A percentile compares a stretch with the other conserved stretches of the same genome.
Evolutionary conservation across 371 early-diverging fungal genomes (phyloP).

Genomic region (Circinella minor): DNA sequence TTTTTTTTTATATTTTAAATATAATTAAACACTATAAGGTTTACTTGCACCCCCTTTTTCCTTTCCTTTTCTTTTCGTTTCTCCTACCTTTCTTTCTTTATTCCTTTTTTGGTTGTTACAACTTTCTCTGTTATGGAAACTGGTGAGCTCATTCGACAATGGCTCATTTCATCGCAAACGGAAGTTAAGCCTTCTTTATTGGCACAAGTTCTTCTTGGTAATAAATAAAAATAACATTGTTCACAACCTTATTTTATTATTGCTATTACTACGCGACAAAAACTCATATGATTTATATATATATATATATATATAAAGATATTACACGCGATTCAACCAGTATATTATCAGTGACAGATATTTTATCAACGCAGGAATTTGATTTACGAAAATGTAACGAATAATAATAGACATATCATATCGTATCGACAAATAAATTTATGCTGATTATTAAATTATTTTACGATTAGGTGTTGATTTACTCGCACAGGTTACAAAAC

Average conservation of each 20-base stretch:
- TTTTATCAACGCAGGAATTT: constrained; percentile 21
- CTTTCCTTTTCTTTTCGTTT: neutral
- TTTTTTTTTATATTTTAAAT: neutral
- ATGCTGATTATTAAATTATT: neutral
- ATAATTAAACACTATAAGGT: neutral
- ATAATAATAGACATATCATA: neutral
- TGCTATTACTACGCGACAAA: neutral
- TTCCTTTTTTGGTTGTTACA: neutral
- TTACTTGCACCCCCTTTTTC: neutral
- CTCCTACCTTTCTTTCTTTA: neutral
- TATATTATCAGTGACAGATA: constrained; percentile 17
- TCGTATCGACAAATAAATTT: neutral
- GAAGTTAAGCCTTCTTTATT: constrained; percentile 38
- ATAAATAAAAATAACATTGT: constrained; percentile 22
- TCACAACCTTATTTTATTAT: no score
- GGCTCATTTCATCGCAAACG: constrained; percentile 32
- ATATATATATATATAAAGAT: neutral
- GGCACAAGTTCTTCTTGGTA: constrained; percentile 38
- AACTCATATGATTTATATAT: no score
- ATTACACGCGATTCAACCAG: constrained; percentile 17
- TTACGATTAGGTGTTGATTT: constrained; percentile 27
- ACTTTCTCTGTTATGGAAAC: constrained; percentile 14
- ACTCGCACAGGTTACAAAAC: constrained; percentile 33
- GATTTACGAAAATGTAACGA: constrained; percentile 22
- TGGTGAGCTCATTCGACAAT: constrained; percentile 25